A percentile compares a stretch with the other conserved stretches of the same genome.
phyloP scores from a whole-genome alignment of 352 stramenopile species.

The Phytophthora cactorum region DNA sequence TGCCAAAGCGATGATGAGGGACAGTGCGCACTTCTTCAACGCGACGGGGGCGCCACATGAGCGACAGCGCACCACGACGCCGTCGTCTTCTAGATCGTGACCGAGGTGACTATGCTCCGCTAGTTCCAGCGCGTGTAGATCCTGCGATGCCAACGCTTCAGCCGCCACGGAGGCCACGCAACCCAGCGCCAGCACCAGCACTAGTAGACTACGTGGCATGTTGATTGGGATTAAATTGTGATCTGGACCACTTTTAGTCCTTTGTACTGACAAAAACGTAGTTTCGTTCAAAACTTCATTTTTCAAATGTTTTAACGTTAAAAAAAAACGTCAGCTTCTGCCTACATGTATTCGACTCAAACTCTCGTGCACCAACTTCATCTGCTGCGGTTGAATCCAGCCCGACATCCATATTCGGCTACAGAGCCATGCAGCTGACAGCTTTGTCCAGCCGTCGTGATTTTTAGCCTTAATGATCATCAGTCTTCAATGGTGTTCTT shows the following conservation, averaged over 20 bases:
- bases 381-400: neutral
- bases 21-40: conserved; percentile 55
- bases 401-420: neutral
- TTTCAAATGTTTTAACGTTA: too few species aligned
- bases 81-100: conserved; percentile 36
- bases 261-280: too few species aligned
- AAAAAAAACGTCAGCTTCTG: too few species aligned
- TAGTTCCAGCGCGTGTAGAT: conserved; percentile 9
- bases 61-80: conserved; percentile 71
- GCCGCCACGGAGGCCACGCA: conserved; percentile 11
- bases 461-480: neutral
- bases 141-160: conserved; percentile 14
- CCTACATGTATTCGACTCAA: too few species aligned
- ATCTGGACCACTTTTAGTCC: conserved; percentile 6
- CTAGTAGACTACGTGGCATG: conserved; percentile 37
- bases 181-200: conserved; percentile 26
- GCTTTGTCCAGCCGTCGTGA: neutral
- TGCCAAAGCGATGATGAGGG: neutral
- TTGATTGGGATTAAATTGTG: conserved; percentile 17
- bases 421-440: neutral
- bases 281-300: too few species aligned
- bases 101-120: conserved; percentile 21
- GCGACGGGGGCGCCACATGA: conserved; percentile 77
- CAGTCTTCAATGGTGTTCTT: conserved; percentile 1
- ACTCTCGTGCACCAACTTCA: neutral